phyloP scores from a whole-genome alignment of 225 moss, liverwort and hornwort species.

The Sphagnum tenellum region DNA sequence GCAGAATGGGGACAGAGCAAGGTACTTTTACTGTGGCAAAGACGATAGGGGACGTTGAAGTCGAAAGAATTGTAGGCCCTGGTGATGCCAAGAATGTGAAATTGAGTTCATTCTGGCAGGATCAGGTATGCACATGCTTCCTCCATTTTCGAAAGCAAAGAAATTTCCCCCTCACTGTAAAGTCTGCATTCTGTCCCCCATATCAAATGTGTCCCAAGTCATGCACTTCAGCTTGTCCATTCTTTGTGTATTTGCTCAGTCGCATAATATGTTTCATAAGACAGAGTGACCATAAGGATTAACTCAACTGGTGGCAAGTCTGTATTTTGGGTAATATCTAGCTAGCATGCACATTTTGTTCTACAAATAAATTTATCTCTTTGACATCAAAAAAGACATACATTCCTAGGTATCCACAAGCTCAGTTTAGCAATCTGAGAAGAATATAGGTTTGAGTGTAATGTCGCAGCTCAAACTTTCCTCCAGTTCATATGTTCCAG shows the following conservation, averaged over 20 bases:
- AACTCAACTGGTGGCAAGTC: too few species aligned
- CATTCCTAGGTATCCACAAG: too few species aligned
- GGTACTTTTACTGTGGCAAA: slow-evolving; percentile 40
- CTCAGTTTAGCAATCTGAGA: too few species aligned
- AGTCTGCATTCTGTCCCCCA: background rate
- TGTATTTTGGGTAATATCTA: too few species aligned
- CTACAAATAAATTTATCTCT: too few species aligned
- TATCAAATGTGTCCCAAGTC: too few species aligned
- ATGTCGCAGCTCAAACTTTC: too few species aligned
- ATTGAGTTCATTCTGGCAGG: slow-evolving; percentile 65
- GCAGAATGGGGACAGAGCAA: slow-evolving; percentile 26
- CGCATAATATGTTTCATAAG: background rate
- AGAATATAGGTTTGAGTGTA: too few species aligned
- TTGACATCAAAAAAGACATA: too few species aligned
- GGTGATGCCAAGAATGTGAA: slow-evolving; percentile 29
- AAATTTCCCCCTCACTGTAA: background rate
- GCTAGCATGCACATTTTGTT: too few species aligned
- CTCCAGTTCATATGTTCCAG: too few species aligned
- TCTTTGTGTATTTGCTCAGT: too few species aligned
- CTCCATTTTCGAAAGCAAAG: background rate
- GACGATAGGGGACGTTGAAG: slow-evolving; percentile 58
- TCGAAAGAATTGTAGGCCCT: slow-evolving; percentile 74
- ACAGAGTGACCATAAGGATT: background rate
- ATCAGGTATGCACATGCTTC: slow-evolving; percentile 40
- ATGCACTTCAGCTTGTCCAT: background rate